These are phyloP conservation scores for Mortierella sp. DNA, from an alignment of 371 early-diverging fungal species.

Conservation along the genomic window DNA sequence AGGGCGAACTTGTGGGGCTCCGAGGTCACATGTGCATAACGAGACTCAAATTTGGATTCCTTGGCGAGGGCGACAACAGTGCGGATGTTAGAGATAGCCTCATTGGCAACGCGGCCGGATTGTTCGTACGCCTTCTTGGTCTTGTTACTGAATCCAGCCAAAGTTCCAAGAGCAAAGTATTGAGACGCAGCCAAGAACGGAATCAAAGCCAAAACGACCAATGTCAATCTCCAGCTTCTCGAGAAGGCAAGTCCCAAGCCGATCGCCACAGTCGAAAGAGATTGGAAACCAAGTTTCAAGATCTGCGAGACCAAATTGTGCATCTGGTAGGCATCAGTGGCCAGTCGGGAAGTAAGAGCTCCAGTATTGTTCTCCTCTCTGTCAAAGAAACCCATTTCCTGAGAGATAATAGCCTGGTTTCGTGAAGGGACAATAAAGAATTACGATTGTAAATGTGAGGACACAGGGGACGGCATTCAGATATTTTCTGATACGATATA, in stretches of 20 bases:
- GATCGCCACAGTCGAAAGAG: constrained; percentile 61
- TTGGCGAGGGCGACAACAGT: constrained; percentile 90
- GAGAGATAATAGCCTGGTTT: constrained; percentile 67
- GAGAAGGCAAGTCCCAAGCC: constrained; percentile 62
- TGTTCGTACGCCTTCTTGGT: constrained; percentile 77
- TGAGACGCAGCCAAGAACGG: constrained; percentile 65
- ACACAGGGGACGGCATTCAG: too few species aligned
- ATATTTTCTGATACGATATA: too few species aligned
- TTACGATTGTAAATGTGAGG: not conserved
- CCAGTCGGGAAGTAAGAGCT: constrained; percentile 84
- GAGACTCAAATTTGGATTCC: constrained; percentile 73
- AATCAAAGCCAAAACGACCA: constrained; percentile 68
- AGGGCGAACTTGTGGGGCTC: constrained; percentile 75
- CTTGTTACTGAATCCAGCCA: constrained; percentile 67
- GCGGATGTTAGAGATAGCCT: constrained; percentile 89
- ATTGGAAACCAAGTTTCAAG: constrained; percentile 71
- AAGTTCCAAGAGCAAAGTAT: constrained; percentile 49
- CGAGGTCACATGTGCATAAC: constrained; percentile 70
- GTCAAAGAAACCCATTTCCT: constrained; percentile 93
- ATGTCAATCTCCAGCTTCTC: constrained; percentile 69
- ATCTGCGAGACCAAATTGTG: constrained; percentile 77
- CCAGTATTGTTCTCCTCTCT: constrained; percentile 86
- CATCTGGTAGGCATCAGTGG: constrained; percentile 84
- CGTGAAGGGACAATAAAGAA: too few species aligned
- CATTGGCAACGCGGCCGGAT: constrained; percentile 82